Percentiles rank a stretch among this genome's conserved stretches.
Evolutionary conservation across 2,329 filamentous ascomycete genomes (phyloP).

Genomic region (Cercospora zeina): DNA sequence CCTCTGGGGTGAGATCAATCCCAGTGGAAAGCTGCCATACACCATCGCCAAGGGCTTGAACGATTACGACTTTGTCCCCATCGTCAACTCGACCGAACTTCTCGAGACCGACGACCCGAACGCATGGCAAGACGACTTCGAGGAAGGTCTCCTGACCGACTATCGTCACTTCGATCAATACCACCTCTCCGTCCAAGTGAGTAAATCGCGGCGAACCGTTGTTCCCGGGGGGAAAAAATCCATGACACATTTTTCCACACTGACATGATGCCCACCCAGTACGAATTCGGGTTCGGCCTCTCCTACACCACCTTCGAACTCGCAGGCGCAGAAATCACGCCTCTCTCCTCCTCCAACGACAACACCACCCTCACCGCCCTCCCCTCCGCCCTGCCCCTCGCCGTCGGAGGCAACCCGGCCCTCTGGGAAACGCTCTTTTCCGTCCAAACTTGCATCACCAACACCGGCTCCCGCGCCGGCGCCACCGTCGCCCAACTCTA

Average conservation of each 20-base stretch:
- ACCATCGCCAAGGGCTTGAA: constrained; percentile 70
- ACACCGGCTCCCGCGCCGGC: constrained; percentile 57
- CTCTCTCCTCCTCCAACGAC: no score
- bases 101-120: constrained; percentile 41
- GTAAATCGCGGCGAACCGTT: no score
- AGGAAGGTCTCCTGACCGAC: constrained; percentile 56
- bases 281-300: constrained; percentile 36
- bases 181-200: constrained; percentile 35
- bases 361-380: no score
- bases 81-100: constrained; percentile 43
- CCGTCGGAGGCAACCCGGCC: constrained; percentile 37
- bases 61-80: constrained; percentile 39
- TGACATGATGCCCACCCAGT: no score
- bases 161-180: constrained; percentile 55
- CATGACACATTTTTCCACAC: no score
- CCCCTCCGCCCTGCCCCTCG: constrained; percentile 26
- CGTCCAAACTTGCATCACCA: constrained; percentile 60
- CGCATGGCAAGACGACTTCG: constrained; percentile 53
- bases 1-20: constrained; percentile 11
- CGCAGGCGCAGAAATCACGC: constrained; percentile 21
- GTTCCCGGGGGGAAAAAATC: no score
- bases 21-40: constrained; percentile 64
- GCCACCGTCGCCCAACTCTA: constrained; percentile 60
- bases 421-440: constrained; percentile 64
- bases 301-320: constrained; percentile 36